Evolutionary conservation across 805 yeast genomes (phyloP).

Genomic region (Wickerhamomyces queroliae): DNA sequence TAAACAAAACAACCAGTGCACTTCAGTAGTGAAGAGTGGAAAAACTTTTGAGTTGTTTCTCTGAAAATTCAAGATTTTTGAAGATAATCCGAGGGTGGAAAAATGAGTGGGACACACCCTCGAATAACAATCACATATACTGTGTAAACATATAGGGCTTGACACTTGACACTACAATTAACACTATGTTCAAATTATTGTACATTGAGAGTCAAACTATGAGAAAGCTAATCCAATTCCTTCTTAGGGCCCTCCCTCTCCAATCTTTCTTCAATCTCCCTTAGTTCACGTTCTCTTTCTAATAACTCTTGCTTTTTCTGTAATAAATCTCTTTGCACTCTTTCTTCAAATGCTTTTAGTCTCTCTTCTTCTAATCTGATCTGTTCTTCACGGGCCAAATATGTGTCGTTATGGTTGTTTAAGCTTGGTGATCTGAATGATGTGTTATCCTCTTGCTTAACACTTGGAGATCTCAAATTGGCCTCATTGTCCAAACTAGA

Average conservation of each 20-base stretch:
- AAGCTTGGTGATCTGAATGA: constrained; percentile 13
- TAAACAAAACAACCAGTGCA: no score
- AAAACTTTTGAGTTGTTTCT: no score
- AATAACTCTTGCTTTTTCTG: constrained; percentile 76
- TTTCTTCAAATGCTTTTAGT: constrained; percentile 76
- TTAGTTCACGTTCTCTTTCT: constrained; percentile 79
- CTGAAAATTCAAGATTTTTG: no score
- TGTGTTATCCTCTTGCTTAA: constrained; percentile 18
- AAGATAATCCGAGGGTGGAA: no score
- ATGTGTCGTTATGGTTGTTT: constrained; percentile 31
- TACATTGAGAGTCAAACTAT: background rate
- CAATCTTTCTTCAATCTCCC: constrained; percentile 70
- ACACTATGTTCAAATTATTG: no score
- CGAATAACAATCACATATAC: no score
- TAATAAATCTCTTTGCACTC: constrained; percentile 82
- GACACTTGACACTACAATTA: no score
- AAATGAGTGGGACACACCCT: no score
- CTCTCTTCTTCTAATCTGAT: constrained; percentile 86
- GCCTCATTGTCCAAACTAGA: no score
- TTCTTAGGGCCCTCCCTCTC: constrained; percentile 43
- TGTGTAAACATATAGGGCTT: no score
- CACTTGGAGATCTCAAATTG: constrained; percentile 18
- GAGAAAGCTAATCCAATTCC: background rate
- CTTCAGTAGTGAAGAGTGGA: no score
- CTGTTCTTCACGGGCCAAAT: constrained; percentile 77